Evolutionary conservation across 495 filamentous ascomycete genomes (phyloP).

Genomic region (Lindgomyces ingoldianus): DNA sequence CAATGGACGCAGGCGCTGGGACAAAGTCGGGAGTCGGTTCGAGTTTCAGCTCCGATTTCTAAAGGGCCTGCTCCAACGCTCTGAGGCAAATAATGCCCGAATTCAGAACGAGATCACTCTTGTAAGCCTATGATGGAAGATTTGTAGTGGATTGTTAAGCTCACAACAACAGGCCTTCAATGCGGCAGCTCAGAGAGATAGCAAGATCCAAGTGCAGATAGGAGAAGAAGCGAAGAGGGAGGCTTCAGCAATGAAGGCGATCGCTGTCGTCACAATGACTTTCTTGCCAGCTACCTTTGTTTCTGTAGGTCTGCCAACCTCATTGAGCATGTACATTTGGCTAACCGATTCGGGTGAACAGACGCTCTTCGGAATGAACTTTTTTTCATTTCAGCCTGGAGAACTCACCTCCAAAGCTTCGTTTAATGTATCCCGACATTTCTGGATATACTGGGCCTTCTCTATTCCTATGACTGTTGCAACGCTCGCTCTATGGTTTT

Average conservation of each 20-base stretch:
- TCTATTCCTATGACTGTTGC: not conserved
- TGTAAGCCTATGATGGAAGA: constrained; percentile 1
- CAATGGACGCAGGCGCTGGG: constrained; percentile 6
- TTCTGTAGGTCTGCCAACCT: constrained; percentile 13
- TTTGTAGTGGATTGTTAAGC: not conserved
- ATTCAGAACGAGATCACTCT: constrained; percentile 17
- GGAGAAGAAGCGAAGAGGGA: constrained; percentile 32
- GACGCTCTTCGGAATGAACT: too few species aligned
- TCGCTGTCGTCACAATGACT: constrained; percentile 30
- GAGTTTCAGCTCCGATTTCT: constrained; percentile 11
- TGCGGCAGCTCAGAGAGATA: constrained; percentile 26
- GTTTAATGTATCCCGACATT: too few species aligned
- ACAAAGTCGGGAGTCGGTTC: constrained; percentile 2
- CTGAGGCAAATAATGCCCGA: constrained; percentile 9
- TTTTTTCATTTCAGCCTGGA: too few species aligned
- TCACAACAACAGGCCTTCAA: constrained; percentile 22
- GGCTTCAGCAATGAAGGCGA: constrained; percentile 25
- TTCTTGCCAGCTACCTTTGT: constrained; percentile 31
- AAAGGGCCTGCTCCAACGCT: constrained; percentile 4
- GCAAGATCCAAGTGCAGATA: constrained; percentile 20
- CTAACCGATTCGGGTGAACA: too few species aligned
- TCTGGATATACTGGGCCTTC: too few species aligned
- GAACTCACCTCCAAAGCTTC: too few species aligned
- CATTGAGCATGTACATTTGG: too few species aligned
- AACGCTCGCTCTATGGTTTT: constrained; percentile 7